Conservation (phyloP, 495 filamentous ascomycete genomes). For the Cercophora scortea region DNA sequence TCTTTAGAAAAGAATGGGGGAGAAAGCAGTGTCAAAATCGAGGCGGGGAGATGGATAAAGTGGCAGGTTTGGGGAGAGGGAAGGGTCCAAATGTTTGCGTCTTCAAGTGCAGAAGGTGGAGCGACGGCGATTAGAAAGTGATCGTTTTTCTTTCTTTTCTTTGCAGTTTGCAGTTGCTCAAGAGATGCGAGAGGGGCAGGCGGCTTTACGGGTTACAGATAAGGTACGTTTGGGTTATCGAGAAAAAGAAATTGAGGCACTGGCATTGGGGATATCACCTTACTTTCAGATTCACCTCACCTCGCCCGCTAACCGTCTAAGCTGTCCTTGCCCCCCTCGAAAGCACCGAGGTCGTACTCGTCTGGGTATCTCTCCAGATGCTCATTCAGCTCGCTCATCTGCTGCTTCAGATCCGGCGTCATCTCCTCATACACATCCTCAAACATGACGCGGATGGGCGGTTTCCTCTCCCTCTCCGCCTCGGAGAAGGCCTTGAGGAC, state of each 20-base stretch:
- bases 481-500: slow-evolving; percentile 77
- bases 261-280: background rate
- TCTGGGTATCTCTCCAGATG: slow-evolving; percentile 80
- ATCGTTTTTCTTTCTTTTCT: too few species aligned
- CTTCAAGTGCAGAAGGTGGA: too few species aligned
- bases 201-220: too few species aligned
- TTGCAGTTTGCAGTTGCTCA: too few species aligned
- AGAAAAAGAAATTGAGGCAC: background rate
- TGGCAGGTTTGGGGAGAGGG: too few species aligned
- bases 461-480: slow-evolving; percentile 87
- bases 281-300: background rate
- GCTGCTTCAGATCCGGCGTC: slow-evolving; percentile 70
- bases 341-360: slow-evolving; percentile 81
- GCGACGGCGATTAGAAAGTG: too few species aligned
- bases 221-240: too few species aligned
- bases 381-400: slow-evolving; percentile 70
- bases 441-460: slow-evolving; percentile 69
- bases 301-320: slow-evolving; percentile 23
- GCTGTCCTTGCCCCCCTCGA: slow-evolving; percentile 68
- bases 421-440: slow-evolving; percentile 81
- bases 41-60: too few species aligned
- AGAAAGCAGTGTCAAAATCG: too few species aligned
- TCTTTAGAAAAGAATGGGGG: too few species aligned
- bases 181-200: too few species aligned
- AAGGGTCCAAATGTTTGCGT: too few species aligned